Evolutionary conservation across 192 early-diverging fungal species (phyloP).

Genomic region (Glomus cerebriforme): DNA sequence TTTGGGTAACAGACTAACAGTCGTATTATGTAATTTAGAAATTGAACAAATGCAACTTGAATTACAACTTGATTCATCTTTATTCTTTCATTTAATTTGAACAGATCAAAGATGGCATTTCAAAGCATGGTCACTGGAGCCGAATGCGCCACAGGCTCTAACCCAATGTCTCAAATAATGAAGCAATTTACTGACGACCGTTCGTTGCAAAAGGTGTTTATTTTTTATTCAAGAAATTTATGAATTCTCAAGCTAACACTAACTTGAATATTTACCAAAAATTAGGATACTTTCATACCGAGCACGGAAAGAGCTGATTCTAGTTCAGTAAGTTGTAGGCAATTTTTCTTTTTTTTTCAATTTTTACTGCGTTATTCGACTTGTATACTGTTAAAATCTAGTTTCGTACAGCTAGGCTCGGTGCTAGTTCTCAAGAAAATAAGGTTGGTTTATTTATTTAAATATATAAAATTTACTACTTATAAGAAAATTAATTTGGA

Average conservation of each 20-base stretch:
- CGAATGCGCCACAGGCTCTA: slow-evolving; percentile 71
- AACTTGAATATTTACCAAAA: neutral
- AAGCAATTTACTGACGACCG: slow-evolving; percentile 82
- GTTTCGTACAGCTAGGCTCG: slow-evolving; percentile 26
- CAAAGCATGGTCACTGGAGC: slow-evolving; percentile 55
- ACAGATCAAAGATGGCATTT: slow-evolving; percentile 34
- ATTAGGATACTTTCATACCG: slow-evolving; percentile 8
- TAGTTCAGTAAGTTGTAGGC: slow-evolving; percentile 15
- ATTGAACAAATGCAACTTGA: too few relatives aligned
- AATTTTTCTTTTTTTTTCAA: neutral
- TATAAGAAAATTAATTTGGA: neutral
- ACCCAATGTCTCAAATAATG: slow-evolving; percentile 74
- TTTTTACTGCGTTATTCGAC: too few relatives aligned
- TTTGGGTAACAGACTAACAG: too few relatives aligned
- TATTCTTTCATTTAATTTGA: too few relatives aligned
- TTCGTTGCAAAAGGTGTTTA: slow-evolving; percentile 71
- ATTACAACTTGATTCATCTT: too few relatives aligned
- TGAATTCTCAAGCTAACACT: neutral
- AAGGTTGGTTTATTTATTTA: neutral
- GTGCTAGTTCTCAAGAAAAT: neutral
- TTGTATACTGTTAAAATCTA: neutral
- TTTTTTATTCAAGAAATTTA: neutral
- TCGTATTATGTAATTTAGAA: too few relatives aligned
- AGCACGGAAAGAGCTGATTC: neutral
- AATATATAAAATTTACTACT: neutral